Conservation (phyloP, 139 green algal species). For the Coelastrella sp. region DNA sequence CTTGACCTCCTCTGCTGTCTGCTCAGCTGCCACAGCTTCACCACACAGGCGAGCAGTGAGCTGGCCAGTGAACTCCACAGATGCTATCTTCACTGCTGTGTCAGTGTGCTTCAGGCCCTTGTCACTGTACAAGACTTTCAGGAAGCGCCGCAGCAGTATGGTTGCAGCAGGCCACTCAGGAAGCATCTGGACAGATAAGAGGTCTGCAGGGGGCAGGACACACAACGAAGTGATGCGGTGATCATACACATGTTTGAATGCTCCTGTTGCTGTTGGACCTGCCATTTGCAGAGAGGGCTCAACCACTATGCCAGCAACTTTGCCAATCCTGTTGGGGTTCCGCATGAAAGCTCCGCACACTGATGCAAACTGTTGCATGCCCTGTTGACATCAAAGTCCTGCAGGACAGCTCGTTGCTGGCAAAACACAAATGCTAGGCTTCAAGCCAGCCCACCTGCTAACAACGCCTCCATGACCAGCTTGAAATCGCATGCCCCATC, state of each 20-base stretch:
- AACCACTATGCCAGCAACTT: not conserved
- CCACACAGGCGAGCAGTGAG: slow-evolving; percentile 60
- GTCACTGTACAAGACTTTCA: slow-evolving; percentile 56
- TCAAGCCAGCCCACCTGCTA: slow-evolving; percentile 51
- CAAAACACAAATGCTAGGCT: not conserved
- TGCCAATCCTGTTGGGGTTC: not conserved
- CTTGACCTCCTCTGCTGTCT: slow-evolving; percentile 35
- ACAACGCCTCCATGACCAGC: slow-evolving; percentile 68
- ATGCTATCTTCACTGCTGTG: slow-evolving; percentile 59
- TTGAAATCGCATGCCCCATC: slow-evolving; percentile 68
- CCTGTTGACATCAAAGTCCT: too few relatives aligned
- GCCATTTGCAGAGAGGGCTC: not conserved
- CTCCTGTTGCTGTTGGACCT: not conserved
- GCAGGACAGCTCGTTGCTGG: not conserved
- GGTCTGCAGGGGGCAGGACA: slow-evolving; percentile 56
- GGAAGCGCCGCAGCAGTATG: slow-evolving; percentile 75
- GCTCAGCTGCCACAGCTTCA: slow-evolving; percentile 36
- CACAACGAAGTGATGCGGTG: not conserved
- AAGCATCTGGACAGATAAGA: slow-evolving; percentile 66
- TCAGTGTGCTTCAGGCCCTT: slow-evolving; percentile 64
- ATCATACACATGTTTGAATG: too few relatives aligned
- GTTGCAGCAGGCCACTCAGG: slow-evolving; percentile 82
- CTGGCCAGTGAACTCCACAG: slow-evolving; percentile 75
- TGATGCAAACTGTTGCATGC: too few relatives aligned
- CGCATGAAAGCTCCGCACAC: not conserved